These are phyloP conservation scores for Sporothrix luriei DNA, from an alignment of 2,329 filamentous ascomycete species.

Conservation along the genomic window DNA sequence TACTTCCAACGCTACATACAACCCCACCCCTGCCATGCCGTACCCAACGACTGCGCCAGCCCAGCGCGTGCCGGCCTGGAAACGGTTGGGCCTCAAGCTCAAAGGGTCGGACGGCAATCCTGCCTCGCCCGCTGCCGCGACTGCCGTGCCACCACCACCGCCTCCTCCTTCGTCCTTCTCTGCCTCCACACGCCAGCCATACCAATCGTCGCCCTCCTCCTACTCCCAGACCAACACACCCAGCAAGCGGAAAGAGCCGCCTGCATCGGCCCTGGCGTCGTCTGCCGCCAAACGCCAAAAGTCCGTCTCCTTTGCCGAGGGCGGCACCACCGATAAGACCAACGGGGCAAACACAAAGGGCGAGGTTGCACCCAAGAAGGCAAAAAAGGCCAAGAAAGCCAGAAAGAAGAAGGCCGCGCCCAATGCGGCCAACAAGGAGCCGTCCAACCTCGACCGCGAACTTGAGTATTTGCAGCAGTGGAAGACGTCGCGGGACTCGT, in stretches of 20 bases:
- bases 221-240: conserved; percentile 32
- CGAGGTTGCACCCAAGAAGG: conserved; percentile 15
- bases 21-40: conserved; percentile 43
- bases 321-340: conserved; percentile 41
- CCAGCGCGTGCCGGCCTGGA: conserved; percentile 60
- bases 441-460: conserved; percentile 60
- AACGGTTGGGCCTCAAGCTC: conserved; percentile 65
- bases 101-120: conserved; percentile 49
- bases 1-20: neutral
- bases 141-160: conserved; percentile 23
- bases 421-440: conserved; percentile 45
- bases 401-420: conserved; percentile 39
- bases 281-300: conserved; percentile 45
- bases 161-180: conserved; percentile 17
- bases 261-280: conserved; percentile 30
- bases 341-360: no score
- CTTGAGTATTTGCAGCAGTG: conserved; percentile 78
- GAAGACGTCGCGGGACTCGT: conserved; percentile 67
- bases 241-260: conserved; percentile 36
- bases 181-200: conserved; percentile 24
- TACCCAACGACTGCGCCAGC: conserved; percentile 49
- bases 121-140: conserved; percentile 39
- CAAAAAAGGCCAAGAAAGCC: conserved; percentile 38
- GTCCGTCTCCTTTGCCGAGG: conserved; percentile 55
- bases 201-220: conserved; percentile 54